phyloP scores from a whole-genome alignment of 2,329 filamentous ascomycete genomes.

The Colletotrichum abscissum region DNA sequence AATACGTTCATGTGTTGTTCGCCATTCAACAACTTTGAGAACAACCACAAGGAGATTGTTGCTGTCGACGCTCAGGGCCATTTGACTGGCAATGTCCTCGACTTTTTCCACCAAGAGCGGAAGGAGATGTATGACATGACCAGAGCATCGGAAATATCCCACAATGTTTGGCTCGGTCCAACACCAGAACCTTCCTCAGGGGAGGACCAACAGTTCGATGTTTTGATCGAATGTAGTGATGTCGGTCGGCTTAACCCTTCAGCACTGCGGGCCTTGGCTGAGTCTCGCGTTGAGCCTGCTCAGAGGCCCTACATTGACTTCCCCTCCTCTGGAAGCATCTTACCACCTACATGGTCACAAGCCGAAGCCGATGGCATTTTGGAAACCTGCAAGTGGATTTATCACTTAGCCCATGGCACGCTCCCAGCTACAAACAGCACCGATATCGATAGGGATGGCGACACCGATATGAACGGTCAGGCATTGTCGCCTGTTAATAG shows the following conservation, averaged over 20 bases:
- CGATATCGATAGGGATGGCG: slow-evolving; percentile 59
- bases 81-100: slow-evolving; percentile 81
- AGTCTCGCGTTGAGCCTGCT: slow-evolving; percentile 56
- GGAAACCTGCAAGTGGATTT: slow-evolving; percentile 91
- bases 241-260: slow-evolving; percentile 79
- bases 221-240: slow-evolving; percentile 91
- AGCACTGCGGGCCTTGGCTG: slow-evolving; percentile 72
- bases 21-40: slow-evolving; percentile 78
- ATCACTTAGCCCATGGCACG: slow-evolving; percentile 80
- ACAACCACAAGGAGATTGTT: slow-evolving; percentile 75
- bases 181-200: slow-evolving; percentile 77
- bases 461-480: slow-evolving; percentile 62
- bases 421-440: slow-evolving; percentile 41
- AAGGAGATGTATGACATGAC: slow-evolving; percentile 96
- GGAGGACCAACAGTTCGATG: slow-evolving; percentile 76
- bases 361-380: slow-evolving; percentile 86
- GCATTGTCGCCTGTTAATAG: slow-evolving; percentile 23
- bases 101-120: slow-evolving; percentile 91
- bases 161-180: slow-evolving; percentile 91
- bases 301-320: slow-evolving; percentile 74
- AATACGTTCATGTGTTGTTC: slow-evolving; percentile 84
- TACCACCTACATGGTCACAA: slow-evolving; percentile 86
- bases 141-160: slow-evolving; percentile 85
- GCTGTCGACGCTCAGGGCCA: slow-evolving; percentile 78
- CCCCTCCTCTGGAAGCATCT: slow-evolving; percentile 92